Base-by-base conservation (phyloP, 225 moss, liverwort and hornwort genomes). In the Bryum argenteum region DNA sequence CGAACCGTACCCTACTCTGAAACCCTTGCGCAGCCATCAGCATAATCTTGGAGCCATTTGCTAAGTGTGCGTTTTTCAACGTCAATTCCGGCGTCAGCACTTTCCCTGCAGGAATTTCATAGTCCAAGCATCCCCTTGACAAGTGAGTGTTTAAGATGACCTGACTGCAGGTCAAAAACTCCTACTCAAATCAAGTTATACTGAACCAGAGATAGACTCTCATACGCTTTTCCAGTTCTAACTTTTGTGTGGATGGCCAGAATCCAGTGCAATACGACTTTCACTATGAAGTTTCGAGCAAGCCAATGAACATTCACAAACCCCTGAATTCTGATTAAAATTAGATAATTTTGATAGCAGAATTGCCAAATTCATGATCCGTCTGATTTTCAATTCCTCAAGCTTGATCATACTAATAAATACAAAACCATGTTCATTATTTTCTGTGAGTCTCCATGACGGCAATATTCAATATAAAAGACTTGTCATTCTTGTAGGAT, bases 11-110 rank as follows among this genome's bases (percentile, higher is more conserved):
- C 92, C 92, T 83, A 81, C 88, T 92, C 67, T 94, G 92, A 66
- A 98, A 89, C 58, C 97, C 97, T 81, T 91, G 89, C 37, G 90
- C 88, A 58, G 94, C 90, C 94, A 98, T 88, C 11, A 98, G 89
- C 97, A 98, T 98, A 69, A 98, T 53, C 66, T 94, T 98, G 37
- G 94, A 84, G 58, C 97, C 97, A 80, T 88, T 85, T 33, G 80
- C 73, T 39, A 98, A 65, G 54, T 88, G 91, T 20, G 89, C 89
- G 55, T 69, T 70, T 51, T 81, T 82, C 79, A 98, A 63, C 1
- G 89, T 87, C 79, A 80, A 71, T 51, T 94, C 92, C 54, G 89
- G 63, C 48, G 89, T 87, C 89, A 98, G 42, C 33, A 98, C 82
- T 70, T 92, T 94, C 69, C 97, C 97, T 98, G 91, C 76, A 68